Percentiles rank a stretch among this genome's conserved stretches.
Evolutionary conservation across 2,329 filamentous ascomycete species (phyloP).

Genomic region (Septoria linicola): DNA sequence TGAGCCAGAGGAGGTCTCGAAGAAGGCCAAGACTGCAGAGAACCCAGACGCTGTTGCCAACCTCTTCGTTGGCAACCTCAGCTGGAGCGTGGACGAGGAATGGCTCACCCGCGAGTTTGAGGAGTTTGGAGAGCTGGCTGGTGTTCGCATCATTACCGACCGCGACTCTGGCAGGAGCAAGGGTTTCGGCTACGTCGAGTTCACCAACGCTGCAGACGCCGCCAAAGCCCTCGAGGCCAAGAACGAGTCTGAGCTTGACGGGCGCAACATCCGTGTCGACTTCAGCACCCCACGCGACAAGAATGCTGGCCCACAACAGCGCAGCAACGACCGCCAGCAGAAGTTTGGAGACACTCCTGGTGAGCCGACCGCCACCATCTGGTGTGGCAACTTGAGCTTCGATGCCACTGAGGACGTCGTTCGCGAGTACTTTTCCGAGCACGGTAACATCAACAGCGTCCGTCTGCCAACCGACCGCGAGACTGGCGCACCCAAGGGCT

Average conservation of each 20-base stretch:
- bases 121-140: slow-evolving; percentile 68
- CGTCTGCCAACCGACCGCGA: slow-evolving; percentile 88
- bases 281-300: slow-evolving; percentile 67
- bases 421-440: slow-evolving; percentile 69
- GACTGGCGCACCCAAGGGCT: slow-evolving; percentile 81
- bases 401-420: slow-evolving; percentile 75
- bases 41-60: slow-evolving; percentile 54
- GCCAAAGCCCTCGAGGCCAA: slow-evolving; percentile 71
- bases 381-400: slow-evolving; percentile 88
- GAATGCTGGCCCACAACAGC: slow-evolving; percentile 44
- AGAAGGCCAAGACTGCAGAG: slow-evolving; percentile 67
- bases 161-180: slow-evolving; percentile 78
- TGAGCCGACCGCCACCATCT: slow-evolving; percentile 81
- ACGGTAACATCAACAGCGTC: slow-evolving; percentile 71
- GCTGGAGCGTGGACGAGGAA: slow-evolving; percentile 87
- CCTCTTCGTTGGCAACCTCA: slow-evolving; percentile 85
- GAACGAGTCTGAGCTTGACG: slow-evolving; percentile 72
- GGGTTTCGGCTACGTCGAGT: slow-evolving; percentile 92
- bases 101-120: slow-evolving; percentile 79
- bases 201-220: slow-evolving; percentile 65
- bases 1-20: slow-evolving; percentile 53
- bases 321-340: slow-evolving; percentile 58
- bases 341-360: slow-evolving; percentile 76
- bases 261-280: slow-evolving; percentile 74
- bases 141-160: slow-evolving; percentile 80